Conservation (phyloP, 2,329 filamentous ascomycete genomes). For the Trichoderma sp. region DNA sequence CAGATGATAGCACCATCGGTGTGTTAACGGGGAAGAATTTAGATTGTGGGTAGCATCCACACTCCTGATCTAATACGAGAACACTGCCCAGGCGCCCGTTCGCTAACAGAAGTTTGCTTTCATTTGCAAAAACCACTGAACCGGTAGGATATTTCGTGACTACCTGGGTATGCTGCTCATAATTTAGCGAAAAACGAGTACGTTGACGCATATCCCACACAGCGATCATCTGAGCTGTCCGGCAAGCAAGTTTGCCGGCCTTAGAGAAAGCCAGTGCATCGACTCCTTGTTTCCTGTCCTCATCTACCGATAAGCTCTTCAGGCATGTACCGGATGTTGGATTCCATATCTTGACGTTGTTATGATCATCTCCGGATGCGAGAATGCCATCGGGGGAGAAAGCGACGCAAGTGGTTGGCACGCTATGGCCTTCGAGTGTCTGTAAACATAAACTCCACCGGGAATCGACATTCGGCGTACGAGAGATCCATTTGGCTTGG, state of each 20-base stretch:
- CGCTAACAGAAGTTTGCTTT: background rate
- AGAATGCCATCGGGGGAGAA: background rate
- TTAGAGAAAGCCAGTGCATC: background rate
- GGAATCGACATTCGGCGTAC: background rate
- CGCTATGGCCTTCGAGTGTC: background rate
- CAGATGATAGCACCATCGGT: background rate
- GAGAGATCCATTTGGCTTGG: background rate
- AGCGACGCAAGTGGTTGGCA: fast-evolving
- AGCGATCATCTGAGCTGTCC: fast-evolving
- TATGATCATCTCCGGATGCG: fast-evolving
- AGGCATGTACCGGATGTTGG: background rate
- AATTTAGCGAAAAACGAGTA: background rate
- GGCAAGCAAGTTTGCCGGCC: background rate
- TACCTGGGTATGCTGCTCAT: fast-evolving
- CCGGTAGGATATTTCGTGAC: fast-evolving
- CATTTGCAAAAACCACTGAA: background rate
- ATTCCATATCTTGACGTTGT: background rate
- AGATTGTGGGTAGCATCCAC: background rate
- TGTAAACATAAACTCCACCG: background rate
- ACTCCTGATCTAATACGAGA: background rate
- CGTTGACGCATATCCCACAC: background rate
- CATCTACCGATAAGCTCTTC: background rate
- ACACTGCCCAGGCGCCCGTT: background rate
- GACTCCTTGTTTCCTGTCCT: fast-evolving
- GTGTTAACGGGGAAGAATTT: background rate